A percentile compares a stretch with the other conserved stretches of the same genome.
These are phyloP conservation scores for Sclerotinia glacialis DNA, from an alignment of 2,329 filamentous ascomycete genomes.

Conservation along the genomic window DNA sequence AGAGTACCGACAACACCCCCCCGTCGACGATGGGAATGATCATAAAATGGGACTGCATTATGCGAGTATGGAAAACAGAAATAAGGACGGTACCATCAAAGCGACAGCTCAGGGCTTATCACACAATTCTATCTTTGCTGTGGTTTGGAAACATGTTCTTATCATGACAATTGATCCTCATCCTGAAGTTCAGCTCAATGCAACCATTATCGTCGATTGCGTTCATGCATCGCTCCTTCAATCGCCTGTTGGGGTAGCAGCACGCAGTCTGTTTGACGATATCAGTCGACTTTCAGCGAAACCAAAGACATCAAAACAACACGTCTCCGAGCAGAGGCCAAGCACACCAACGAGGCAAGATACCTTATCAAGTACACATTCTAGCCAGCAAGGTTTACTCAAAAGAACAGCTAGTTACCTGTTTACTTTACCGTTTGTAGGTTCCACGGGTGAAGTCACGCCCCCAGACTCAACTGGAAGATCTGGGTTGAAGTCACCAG, in stretches of 20 bases:
- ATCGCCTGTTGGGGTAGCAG: slow-evolving; percentile 69
- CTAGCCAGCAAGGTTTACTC: slow-evolving; percentile 56
- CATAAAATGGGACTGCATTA: slow-evolving; percentile 64
- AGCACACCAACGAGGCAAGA: slow-evolving; percentile 38
- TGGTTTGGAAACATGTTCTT: slow-evolving; percentile 90
- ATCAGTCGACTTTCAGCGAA: slow-evolving; percentile 55
- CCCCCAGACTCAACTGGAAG: slow-evolving; percentile 29
- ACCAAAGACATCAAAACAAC: slow-evolving; percentile 43
- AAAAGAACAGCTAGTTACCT: slow-evolving; percentile 63
- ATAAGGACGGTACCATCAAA: slow-evolving; percentile 57
- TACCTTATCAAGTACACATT: slow-evolving; percentile 41
- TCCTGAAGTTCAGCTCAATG: slow-evolving; percentile 85
- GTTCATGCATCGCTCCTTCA: slow-evolving; percentile 74
- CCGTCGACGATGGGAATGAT: slow-evolving; percentile 54
- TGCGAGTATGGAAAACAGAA: slow-evolving; percentile 53
- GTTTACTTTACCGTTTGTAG: slow-evolving; percentile 54
- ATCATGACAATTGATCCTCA: slow-evolving; percentile 92
- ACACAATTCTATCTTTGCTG: slow-evolving; percentile 86
- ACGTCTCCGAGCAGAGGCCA: slow-evolving; percentile 31
- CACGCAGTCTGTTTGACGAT: slow-evolving; percentile 72
- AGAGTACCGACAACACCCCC: slow-evolving; percentile 59
- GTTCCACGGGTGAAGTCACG: slow-evolving; percentile 35
- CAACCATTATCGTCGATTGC: slow-evolving; percentile 80
- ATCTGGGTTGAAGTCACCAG: slow-evolving; percentile 33
- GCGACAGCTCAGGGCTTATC: slow-evolving; percentile 60